These are phyloP conservation scores for Kwoniella heveanensis DNA, from an alignment of 768 basidiomycete species.

Conservation along the genomic window DNA sequence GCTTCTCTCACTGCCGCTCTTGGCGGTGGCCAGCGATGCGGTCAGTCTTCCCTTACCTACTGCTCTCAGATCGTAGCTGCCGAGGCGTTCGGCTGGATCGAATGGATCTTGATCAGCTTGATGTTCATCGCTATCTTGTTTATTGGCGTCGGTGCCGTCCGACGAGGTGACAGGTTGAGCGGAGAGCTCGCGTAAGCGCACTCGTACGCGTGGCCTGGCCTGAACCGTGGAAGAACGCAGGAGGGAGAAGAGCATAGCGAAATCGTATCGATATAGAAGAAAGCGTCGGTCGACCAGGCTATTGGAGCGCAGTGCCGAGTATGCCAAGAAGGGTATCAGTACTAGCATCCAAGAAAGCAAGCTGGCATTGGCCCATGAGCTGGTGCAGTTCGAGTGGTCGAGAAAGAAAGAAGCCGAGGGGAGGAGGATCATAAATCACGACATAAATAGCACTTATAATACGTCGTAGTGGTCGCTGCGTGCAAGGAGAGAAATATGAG, in stretches of 20 bases:
- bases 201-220: no score
- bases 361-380: no score
- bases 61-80: slow-evolving; percentile 56
- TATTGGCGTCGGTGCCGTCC: slow-evolving; percentile 42
- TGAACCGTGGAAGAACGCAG: not conserved
- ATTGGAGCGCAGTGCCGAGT: no score
- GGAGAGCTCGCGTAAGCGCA: slow-evolving; percentile 16
- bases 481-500: not conserved
- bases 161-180: slow-evolving; percentile 48
- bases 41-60: slow-evolving; percentile 36
- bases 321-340: no score
- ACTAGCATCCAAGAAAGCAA: no score
- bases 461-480: not conserved
- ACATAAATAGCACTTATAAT: slow-evolving; percentile 1
- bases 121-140: slow-evolving; percentile 42
- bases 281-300: not conserved
- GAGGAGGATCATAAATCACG: not conserved
- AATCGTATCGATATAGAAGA: not conserved
- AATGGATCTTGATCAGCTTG: slow-evolving; percentile 52
- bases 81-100: slow-evolving; percentile 56
- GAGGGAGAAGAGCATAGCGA: not conserved
- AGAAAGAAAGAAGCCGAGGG: not conserved
- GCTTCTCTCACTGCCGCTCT: slow-evolving; percentile 50
- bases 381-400: no score
- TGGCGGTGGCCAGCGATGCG: slow-evolving; percentile 48